Conservation (phyloP, 495 filamentous ascomycete species). For the Apiosordaria backusii region DNA sequence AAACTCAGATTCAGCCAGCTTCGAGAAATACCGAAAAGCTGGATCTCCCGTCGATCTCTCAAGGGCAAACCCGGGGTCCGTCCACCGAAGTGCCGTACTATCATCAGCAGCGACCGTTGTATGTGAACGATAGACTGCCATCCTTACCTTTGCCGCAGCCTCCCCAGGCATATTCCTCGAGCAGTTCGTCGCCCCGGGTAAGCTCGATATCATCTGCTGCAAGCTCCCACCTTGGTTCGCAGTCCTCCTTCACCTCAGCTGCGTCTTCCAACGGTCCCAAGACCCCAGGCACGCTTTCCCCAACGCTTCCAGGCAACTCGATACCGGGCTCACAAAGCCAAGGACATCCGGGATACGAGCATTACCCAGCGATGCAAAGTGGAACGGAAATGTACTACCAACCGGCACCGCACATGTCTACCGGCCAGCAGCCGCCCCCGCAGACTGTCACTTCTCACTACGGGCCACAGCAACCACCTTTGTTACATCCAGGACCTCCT, state of each 20-base stretch:
- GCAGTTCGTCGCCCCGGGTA: slow-evolving; percentile 66
- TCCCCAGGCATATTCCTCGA: slow-evolving; percentile 58
- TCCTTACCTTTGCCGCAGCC: slow-evolving; percentile 68
- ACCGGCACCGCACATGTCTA: slow-evolving; percentile 73
- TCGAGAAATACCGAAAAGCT: slow-evolving; percentile 80
- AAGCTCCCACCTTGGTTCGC: slow-evolving; percentile 50
- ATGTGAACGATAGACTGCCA: slow-evolving; percentile 71
- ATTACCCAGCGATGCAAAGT: slow-evolving; percentile 82
- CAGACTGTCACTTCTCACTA: slow-evolving; percentile 77
- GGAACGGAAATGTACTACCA: slow-evolving; percentile 78
- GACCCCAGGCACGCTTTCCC: slow-evolving; percentile 47
- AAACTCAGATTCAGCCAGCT: slow-evolving; percentile 11
- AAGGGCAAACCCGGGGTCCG: slow-evolving; percentile 85
- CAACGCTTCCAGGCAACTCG: slow-evolving; percentile 42
- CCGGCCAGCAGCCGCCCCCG: slow-evolving; percentile 72
- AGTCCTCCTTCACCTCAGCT: slow-evolving; percentile 52
- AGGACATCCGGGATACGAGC: slow-evolving; percentile 48
- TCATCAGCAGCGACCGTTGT: slow-evolving; percentile 66
- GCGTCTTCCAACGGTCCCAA: slow-evolving; percentile 56
- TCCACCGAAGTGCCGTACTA: slow-evolving; percentile 68
- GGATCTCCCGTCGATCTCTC: slow-evolving; percentile 93
- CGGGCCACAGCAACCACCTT: slow-evolving; percentile 71
- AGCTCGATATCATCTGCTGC: slow-evolving; percentile 59
- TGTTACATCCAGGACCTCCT: slow-evolving; percentile 72
- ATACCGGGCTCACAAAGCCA: slow-evolving; percentile 41